Conservation (phyloP, 2,329 filamentous ascomycete genomes). For the Colletotrichum sojae region DNA sequence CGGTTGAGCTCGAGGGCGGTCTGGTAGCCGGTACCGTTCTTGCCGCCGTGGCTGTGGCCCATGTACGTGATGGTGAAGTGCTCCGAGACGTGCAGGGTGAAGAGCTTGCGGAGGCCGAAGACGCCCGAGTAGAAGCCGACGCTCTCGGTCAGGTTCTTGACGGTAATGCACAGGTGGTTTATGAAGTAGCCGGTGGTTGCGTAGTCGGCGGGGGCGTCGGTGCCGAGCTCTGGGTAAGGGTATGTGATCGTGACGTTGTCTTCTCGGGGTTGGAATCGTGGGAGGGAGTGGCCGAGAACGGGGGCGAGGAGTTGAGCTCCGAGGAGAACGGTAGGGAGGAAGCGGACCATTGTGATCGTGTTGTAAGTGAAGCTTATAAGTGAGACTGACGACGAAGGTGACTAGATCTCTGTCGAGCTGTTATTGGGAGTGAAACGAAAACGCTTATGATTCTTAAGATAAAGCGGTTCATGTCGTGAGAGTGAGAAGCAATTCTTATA, state of each 20-base stretch:
- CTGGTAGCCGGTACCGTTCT: constrained; percentile 55
- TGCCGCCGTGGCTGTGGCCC: constrained; percentile 53
- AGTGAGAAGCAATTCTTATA: neutral
- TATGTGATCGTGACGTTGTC: constrained; percentile 15
- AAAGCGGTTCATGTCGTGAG: too few species aligned
- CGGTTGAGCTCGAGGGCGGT: constrained; percentile 49
- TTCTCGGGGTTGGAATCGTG: constrained; percentile 1
- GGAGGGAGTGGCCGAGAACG: constrained; percentile 1
- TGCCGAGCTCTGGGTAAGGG: constrained; percentile 24
- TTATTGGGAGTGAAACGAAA: too few species aligned
- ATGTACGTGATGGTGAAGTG: constrained; percentile 53
- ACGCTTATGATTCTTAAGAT: too few species aligned
- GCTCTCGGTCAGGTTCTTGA: constrained; percentile 48
- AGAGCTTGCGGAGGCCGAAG: constrained; percentile 53
- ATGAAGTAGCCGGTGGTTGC: constrained; percentile 52
- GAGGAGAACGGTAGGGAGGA: neutral
- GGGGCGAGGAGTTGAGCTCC: neutral
- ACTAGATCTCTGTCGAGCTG: too few species aligned
- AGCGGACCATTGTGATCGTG: neutral
- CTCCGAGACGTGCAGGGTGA: constrained; percentile 49
- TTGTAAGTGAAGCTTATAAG: neutral
- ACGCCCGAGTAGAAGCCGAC: constrained; percentile 52
- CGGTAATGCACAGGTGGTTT: constrained; percentile 52
- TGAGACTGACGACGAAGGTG: too few species aligned
- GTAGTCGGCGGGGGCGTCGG: constrained; percentile 43